Percentiles rank a stretch among this genome's conserved stretches.
phyloP scores from a whole-genome alignment of 139 green algal genomes.

The Desmodesmus armatus region DNA sequence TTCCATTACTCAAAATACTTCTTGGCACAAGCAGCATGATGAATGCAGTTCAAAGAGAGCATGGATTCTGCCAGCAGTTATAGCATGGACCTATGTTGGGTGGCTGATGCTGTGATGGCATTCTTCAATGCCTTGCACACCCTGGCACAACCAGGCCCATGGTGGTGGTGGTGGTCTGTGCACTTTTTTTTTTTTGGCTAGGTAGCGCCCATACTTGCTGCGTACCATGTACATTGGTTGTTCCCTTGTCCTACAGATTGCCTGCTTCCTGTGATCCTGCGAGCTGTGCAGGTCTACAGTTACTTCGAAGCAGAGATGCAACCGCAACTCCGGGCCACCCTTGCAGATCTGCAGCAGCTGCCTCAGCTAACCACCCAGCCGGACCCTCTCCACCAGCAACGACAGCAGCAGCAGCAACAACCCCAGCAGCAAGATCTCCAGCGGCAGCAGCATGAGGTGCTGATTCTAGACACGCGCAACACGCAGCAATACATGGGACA shows the following conservation, averaged over 20 bases:
- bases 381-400: no score
- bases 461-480: conserved; percentile 35
- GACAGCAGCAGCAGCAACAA: neutral
- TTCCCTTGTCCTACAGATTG: neutral
- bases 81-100: neutral
- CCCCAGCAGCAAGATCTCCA: conserved; percentile 9
- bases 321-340: neutral
- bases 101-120: neutral
- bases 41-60: neutral
- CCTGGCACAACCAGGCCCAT: neutral
- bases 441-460: conserved; percentile 18
- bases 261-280: neutral
- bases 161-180: no score
- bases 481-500: conserved; percentile 28
- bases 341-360: neutral
- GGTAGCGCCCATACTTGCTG: no score
- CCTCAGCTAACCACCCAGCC: no score
- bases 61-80: neutral
- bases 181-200: no score
- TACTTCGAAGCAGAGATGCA: conserved; percentile 37
- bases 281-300: neutral
- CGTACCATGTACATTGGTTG: neutral
- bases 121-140: neutral
- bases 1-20: neutral
- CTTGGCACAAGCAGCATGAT: neutral